Evolutionary conservation across 2,329 filamentous ascomycete genomes (phyloP).

Genomic region (Xylaria sp.): DNA sequence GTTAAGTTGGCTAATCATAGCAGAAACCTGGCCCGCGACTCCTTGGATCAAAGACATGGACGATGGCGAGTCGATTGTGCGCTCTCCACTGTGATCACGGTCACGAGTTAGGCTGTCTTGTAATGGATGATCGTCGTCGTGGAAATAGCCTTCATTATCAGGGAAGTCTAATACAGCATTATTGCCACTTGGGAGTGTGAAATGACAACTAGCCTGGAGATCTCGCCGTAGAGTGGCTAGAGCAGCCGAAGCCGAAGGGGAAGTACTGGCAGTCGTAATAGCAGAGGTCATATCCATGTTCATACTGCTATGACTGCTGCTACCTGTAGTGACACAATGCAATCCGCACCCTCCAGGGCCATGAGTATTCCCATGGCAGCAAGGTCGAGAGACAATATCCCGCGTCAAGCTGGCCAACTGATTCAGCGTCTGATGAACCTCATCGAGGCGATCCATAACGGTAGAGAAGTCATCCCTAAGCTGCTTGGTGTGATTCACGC

Average conservation of each 20-base stretch:
- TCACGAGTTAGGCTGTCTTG: background rate
- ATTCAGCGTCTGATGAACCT: slow-evolving; percentile 13
- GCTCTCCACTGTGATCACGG: background rate
- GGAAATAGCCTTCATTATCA: background rate
- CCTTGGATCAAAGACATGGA: slow-evolving; percentile 4
- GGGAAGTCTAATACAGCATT: slow-evolving; percentile 1
- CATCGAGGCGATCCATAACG: slow-evolving; percentile 13
- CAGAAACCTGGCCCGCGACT: slow-evolving; percentile 4
- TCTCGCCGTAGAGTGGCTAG: background rate
- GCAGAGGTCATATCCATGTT: background rate
- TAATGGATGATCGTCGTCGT: background rate
- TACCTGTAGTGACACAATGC: background rate
- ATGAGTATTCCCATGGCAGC: background rate
- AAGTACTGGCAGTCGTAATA: background rate
- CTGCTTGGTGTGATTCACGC: slow-evolving; percentile 18
- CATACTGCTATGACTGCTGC: background rate
- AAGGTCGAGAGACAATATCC: slow-evolving; percentile 7
- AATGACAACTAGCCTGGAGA: slow-evolving; percentile 1
- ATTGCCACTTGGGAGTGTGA: slow-evolving; percentile 2
- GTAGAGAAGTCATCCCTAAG: slow-evolving; percentile 15
- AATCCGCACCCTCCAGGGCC: background rate
- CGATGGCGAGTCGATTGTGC: background rate
- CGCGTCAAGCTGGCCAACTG: slow-evolving; percentile 11
- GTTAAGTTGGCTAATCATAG: background rate
- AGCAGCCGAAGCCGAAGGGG: slow-evolving; percentile 1